Conservation (phyloP, 495 filamentous ascomycete species). For the Articulospora tetracladia region DNA sequence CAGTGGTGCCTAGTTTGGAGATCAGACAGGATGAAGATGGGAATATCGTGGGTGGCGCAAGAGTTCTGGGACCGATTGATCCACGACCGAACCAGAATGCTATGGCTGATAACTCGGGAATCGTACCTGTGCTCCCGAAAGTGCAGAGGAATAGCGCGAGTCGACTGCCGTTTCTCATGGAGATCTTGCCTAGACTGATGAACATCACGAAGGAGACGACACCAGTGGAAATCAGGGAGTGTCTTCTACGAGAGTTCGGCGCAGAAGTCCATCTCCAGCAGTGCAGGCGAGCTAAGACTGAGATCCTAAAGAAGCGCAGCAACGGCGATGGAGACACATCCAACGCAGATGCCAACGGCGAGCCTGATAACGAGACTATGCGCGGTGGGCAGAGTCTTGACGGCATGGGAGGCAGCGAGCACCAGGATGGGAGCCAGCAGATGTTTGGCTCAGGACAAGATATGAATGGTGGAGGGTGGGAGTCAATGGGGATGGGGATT, state of each 20-base stretch:
- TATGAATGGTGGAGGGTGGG: background rate
- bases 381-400: constrained; percentile 14
- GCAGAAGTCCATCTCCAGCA: constrained; percentile 27
- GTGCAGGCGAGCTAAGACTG: constrained; percentile 25
- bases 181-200: constrained; percentile 25
- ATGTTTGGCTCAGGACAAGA: constrained; percentile 18
- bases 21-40: constrained; percentile 25
- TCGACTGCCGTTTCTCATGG: constrained; percentile 26
- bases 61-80: constrained; percentile 20
- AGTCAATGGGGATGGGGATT: constrained; percentile 2
- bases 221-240: constrained; percentile 25
- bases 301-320: constrained; percentile 23
- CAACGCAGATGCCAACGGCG: background rate
- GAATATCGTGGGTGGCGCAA: constrained; percentile 25
- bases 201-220: constrained; percentile 25
- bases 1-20: constrained; percentile 16
- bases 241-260: constrained; percentile 22
- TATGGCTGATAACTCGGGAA: background rate
- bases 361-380: background rate
- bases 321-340: constrained; percentile 5
- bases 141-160: constrained; percentile 26
- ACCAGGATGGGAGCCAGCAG: constrained; percentile 16
- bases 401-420: constrained; percentile 16
- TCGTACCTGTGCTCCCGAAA: constrained; percentile 23
- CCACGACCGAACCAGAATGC: constrained; percentile 3